Conservation (phyloP, 1,139 yeast genomes). For the Protomyces macrosporus region DNA sequence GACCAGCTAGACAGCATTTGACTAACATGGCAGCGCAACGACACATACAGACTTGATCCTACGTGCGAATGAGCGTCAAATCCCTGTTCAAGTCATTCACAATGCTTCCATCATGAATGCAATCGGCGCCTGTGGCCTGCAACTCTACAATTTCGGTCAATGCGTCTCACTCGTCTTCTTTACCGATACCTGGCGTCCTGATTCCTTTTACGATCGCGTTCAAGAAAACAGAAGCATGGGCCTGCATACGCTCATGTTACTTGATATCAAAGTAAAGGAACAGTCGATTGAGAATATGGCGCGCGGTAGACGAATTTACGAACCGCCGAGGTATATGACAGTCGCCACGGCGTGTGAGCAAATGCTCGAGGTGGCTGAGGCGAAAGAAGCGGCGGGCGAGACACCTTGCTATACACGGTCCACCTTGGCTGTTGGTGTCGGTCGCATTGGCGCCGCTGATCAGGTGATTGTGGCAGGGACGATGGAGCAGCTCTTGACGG, state of each 20-base stretch:
- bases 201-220: constrained; percentile 83
- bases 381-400: constrained; percentile 51
- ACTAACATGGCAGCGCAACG: constrained; percentile 51
- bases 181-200: constrained; percentile 94
- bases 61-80: constrained; percentile 78
- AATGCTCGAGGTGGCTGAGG: constrained; percentile 77
- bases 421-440: constrained; percentile 90
- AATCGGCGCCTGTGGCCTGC: constrained; percentile 95
- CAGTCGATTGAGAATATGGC: constrained; percentile 94
- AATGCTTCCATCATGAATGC: constrained; percentile 98
- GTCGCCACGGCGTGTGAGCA: constrained; percentile 86
- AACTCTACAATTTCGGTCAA: constrained; percentile 91
- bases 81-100: constrained; percentile 76
- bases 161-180: constrained; percentile 92
- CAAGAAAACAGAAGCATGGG: constrained; percentile 87
- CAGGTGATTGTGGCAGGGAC: constrained; percentile 85
- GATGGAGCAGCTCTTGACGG: constrained; percentile 48
- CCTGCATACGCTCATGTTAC: constrained; percentile 75
- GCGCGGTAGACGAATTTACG: constrained; percentile 83
- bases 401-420: constrained; percentile 55
- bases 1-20: not conserved
- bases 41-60: constrained; percentile 92
- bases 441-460: constrained; percentile 79
- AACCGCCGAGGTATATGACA: constrained; percentile 95
- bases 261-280: constrained; percentile 94